These are phyloP conservation scores for Xylariaceae sp. DNA, from an alignment of 2,329 filamentous ascomycete species.

Conservation along the genomic window DNA sequence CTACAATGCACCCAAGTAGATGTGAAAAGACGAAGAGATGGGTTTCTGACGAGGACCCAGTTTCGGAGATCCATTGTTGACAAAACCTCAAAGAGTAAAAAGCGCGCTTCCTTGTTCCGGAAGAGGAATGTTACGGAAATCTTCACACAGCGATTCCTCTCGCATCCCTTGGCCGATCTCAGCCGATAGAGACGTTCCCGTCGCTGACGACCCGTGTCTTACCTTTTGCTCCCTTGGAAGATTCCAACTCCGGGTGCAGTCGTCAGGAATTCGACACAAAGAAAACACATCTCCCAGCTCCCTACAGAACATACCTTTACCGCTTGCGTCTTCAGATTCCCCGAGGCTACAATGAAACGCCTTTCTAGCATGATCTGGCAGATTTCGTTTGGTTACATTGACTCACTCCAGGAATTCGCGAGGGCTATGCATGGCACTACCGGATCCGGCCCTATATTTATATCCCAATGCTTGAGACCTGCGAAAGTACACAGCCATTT, in stretches of 20 bases:
- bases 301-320: too few relatives aligned
- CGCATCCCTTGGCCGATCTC: constrained; percentile 14
- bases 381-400: too few relatives aligned
- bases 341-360: too few relatives aligned
- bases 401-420: too few relatives aligned
- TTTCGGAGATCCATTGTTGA: constrained; percentile 22
- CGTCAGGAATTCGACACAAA: constrained; percentile 9
- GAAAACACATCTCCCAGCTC: background rate
- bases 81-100: constrained; percentile 23
- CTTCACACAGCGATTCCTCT: constrained; percentile 9
- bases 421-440: too few relatives aligned
- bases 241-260: constrained; percentile 6
- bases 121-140: constrained; percentile 21
- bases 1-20: constrained; percentile 1
- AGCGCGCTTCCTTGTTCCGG: constrained; percentile 14
- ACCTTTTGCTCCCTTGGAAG: background rate
- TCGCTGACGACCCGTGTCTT: background rate
- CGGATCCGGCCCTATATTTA: too few relatives aligned
- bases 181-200: constrained; percentile 15
- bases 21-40: constrained; percentile 6
- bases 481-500: too few relatives aligned
- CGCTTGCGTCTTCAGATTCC: too few relatives aligned
- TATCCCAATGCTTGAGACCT: too few relatives aligned
- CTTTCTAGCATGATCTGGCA: too few relatives aligned
- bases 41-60: constrained; percentile 3